Evolutionary conservation across 2,329 filamentous ascomycete genomes (phyloP).

Genomic region (Clarireedia paspali): DNA sequence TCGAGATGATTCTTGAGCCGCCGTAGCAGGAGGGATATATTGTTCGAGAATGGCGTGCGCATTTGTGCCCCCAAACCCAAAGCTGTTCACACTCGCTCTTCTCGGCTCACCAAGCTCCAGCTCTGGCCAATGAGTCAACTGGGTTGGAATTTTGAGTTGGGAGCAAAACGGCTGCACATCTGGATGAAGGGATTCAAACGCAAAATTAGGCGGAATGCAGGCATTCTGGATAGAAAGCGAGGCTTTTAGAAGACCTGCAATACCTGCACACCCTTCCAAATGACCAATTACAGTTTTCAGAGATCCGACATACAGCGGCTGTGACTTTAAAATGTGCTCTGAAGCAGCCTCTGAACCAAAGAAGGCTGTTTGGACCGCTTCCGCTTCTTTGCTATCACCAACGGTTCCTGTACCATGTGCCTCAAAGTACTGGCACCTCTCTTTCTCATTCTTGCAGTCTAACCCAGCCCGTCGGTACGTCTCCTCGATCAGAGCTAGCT

Average conservation of each 20-base stretch:
- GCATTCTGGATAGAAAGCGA: conserved; percentile 22
- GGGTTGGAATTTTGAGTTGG: neutral
- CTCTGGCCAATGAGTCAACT: neutral
- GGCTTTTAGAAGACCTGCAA: conserved; percentile 25
- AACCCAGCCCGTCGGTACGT: conserved; percentile 38
- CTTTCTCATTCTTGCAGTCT: conserved; percentile 18
- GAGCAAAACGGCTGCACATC: neutral
- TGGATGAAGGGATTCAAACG: conserved; percentile 27
- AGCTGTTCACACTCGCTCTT: conserved; percentile 5
- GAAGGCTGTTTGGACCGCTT: conserved; percentile 2
- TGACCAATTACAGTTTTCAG: conserved; percentile 25
- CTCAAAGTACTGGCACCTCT: conserved; percentile 13
- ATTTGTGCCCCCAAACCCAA: conserved; percentile 21
- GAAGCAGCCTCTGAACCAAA: neutral
- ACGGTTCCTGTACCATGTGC: conserved; percentile 12
- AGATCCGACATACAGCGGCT: conserved; percentile 15
- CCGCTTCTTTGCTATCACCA: conserved; percentile 12
- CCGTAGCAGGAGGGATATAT: no score
- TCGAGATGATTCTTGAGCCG: no score
- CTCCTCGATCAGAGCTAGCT: conserved; percentile 35
- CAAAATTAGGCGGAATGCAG: conserved; percentile 26
- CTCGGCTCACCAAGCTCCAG: conserved; percentile 6
- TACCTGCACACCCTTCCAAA: conserved; percentile 22
- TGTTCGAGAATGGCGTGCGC: conserved; percentile 30
- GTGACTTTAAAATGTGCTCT: no score